Evolutionary conservation across 257 asterid genomes (phyloP).

Genomic region (Rhazya stricta): DNA sequence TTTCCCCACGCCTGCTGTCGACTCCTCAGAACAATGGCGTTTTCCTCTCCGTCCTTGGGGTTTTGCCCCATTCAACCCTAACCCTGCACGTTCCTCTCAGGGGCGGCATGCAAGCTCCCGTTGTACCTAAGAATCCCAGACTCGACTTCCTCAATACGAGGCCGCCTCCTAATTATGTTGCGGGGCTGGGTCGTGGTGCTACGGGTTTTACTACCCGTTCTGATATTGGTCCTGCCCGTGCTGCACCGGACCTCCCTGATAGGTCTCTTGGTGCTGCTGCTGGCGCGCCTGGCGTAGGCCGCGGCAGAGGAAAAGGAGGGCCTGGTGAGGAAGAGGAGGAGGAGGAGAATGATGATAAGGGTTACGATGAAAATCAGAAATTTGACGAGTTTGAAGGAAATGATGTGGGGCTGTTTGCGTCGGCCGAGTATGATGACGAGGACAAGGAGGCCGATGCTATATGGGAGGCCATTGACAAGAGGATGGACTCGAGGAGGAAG

Average conservation of each 20-base stretch:
- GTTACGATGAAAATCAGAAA: constrained; percentile 88
- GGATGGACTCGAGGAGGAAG: constrained; percentile 87
- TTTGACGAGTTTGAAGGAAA: constrained; percentile 91
- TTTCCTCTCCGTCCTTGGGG: constrained; percentile 39
- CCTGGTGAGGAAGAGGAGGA: constrained; percentile 70
- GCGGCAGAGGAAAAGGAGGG: constrained; percentile 61
- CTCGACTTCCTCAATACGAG: constrained; percentile 55
- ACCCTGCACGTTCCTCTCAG: constrained; percentile 48
- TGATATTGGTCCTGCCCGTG: constrained; percentile 94
- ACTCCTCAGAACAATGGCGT: constrained; percentile 23
- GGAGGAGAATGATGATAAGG: constrained; percentile 70
- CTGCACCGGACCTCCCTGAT: constrained; percentile 84
- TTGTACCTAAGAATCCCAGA: constrained; percentile 36
- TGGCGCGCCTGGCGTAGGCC: constrained; percentile 48
- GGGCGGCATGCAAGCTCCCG: constrained; percentile 78
- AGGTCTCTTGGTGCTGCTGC: constrained; percentile 48
- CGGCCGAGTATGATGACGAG: constrained; percentile 93
- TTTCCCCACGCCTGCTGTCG: constrained; percentile 45
- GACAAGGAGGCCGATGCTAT: constrained; percentile 85
- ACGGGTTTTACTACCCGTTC: constrained; percentile 94
- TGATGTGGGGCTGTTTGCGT: constrained; percentile 84
- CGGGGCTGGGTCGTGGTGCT: constrained; percentile 96
- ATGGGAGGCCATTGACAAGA: constrained; percentile 79
- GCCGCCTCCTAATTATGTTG: constrained; percentile 80
- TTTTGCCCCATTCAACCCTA: constrained; percentile 50